Percentiles rank a stretch among this genome's conserved stretches.
Conservation (phyloP, 177 flowering plant species). For the Vitis hybrid region DNA sequence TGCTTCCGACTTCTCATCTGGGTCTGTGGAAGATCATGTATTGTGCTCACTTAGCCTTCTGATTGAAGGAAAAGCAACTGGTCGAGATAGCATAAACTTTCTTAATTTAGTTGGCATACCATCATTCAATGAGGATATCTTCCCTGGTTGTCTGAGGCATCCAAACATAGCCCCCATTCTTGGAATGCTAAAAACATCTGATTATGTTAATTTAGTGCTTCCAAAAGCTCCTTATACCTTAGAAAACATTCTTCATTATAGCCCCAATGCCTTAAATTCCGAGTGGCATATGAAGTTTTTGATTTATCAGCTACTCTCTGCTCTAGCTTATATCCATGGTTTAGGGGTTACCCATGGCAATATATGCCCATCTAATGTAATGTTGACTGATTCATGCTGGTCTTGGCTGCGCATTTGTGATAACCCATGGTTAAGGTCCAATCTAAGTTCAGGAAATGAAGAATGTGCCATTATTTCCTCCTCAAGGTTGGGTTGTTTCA, state of each 20-base stretch:
- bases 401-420: constrained; percentile 56
- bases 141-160: constrained; percentile 85
- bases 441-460: constrained; percentile 13
- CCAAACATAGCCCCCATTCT: constrained; percentile 80
- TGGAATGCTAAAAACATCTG: constrained; percentile 59
- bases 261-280: constrained; percentile 67
- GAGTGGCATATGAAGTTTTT: constrained; percentile 77
- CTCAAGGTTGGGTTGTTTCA: constrained; percentile 31
- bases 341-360: constrained; percentile 75
- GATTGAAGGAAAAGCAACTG: constrained; percentile 66
- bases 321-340: constrained; percentile 68
- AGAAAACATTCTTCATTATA: constrained; percentile 70
- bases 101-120: constrained; percentile 76
- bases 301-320: constrained; percentile 82
- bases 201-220: constrained; percentile 40
- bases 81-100: constrained; percentile 55
- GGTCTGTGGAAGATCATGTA: constrained; percentile 64
- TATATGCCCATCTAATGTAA: constrained; percentile 65
- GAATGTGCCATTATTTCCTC: constrained; percentile 15
- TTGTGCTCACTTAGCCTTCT: constrained; percentile 53
- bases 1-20: constrained; percentile 51
- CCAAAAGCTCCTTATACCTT: constrained; percentile 73
- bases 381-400: constrained; percentile 73
- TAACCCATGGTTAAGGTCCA: constrained; percentile 23
- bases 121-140: constrained; percentile 43